These are phyloP conservation scores for Ophiobolus disseminans DNA, from an alignment of 2,329 filamentous ascomycete genomes.

Conservation along the genomic window DNA sequence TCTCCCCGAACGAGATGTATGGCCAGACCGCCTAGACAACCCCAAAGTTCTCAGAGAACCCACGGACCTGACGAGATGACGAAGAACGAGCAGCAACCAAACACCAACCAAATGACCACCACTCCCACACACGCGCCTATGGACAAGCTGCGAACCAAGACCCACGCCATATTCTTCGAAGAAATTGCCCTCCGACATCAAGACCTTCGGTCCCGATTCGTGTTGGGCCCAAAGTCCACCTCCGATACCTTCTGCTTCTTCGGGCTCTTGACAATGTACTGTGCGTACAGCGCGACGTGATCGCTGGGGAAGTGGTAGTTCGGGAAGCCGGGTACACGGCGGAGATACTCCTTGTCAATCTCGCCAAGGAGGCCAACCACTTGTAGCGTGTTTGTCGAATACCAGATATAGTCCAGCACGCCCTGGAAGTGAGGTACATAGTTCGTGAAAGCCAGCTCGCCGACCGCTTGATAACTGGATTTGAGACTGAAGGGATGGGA, in stretches of 20 bases:
- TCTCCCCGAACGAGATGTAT: constrained; percentile 25
- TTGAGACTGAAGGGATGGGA: constrained; percentile 93
- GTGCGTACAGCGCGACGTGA: constrained; percentile 86
- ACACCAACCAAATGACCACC: constrained; percentile 43
- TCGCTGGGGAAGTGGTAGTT: constrained; percentile 95
- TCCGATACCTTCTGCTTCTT: constrained; percentile 69
- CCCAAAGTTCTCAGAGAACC: constrained; percentile 30
- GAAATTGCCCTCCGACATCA: constrained; percentile 17
- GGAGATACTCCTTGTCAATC: constrained; percentile 83
- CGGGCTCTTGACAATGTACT: constrained; percentile 86
- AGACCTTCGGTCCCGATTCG: constrained; percentile 38
- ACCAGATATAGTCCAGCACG: constrained; percentile 98
- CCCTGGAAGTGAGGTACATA: constrained; percentile 93
- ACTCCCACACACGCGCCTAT: constrained; percentile 39
- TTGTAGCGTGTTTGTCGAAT: constrained; percentile 87
- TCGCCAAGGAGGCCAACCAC: constrained; percentile 84
- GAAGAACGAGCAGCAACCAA: constrained; percentile 39
- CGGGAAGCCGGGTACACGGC: constrained; percentile 87
- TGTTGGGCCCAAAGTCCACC: constrained; percentile 48
- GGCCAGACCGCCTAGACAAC: too few species aligned
- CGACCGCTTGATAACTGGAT: constrained; percentile 84
- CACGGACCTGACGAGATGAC: constrained; percentile 31
- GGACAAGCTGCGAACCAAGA: constrained; percentile 36
- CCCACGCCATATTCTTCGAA: constrained; percentile 4
- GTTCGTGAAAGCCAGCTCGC: constrained; percentile 92